Evolutionary conservation across 208 protist species (phyloP).

Genomic region (Polymyxa betae): DNA sequence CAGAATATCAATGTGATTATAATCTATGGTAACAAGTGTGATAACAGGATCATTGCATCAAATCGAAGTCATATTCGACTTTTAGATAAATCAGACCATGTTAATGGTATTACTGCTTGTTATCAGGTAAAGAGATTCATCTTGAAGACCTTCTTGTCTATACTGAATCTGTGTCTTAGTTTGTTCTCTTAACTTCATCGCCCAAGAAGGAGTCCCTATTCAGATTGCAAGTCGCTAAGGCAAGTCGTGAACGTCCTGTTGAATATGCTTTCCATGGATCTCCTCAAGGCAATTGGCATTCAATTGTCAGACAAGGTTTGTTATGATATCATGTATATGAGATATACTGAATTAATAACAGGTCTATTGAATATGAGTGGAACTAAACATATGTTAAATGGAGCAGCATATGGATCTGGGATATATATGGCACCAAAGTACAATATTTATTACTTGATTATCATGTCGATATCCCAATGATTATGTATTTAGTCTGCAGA

Average conservation of each 20-base stretch:
- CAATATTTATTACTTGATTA: not conserved
- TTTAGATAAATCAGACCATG: not conserved
- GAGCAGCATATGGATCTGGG: constrained; percentile 56
- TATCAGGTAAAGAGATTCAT: not conserved
- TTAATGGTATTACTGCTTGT: not conserved
- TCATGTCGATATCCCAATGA: not conserved
- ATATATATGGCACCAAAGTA: constrained; percentile 56
- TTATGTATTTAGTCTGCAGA: not conserved
- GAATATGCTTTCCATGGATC: constrained; percentile 59
- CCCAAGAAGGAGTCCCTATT: not conserved
- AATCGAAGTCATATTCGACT: not conserved
- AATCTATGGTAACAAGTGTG: not conserved
- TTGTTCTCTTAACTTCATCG: not conserved
- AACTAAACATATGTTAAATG: constrained; percentile 28
- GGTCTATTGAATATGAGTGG: constrained; percentile 58
- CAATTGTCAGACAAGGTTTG: constrained; percentile 50
- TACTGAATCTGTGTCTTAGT: not conserved
- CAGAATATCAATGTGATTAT: not conserved
- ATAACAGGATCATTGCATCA: not conserved
- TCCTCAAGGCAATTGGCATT: constrained; percentile 55
- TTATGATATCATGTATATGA: not conserved
- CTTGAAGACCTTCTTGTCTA: not conserved
- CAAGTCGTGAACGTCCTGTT: not conserved
- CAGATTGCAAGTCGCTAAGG: not conserved
- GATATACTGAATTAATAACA: not conserved